Base-by-base conservation (phyloP, 163 green algal species). In the Volvox carteri region DNA sequence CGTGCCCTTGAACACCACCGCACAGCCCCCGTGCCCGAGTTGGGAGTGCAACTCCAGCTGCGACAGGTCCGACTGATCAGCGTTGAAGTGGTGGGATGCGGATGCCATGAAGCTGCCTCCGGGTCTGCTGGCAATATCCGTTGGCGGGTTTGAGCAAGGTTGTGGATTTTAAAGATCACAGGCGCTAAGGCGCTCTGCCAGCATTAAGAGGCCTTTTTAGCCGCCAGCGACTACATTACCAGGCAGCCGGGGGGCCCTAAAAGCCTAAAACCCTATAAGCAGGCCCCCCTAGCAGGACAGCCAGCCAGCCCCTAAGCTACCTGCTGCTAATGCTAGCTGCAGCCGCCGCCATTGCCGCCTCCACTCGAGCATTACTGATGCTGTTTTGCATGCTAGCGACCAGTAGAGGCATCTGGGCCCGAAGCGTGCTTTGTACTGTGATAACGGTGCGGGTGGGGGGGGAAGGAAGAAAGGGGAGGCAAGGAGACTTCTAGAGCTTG, bases 11-110 rank as follows among this genome's bases (percentile, higher is more conserved):
- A 87, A 79, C 23, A 87, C 81, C 33, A 87, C 65, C 33, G 81
- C 81, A 35, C 81, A 87, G 46, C 81, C 81, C 19, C 81, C 81
- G 16, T 72, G 65, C 18, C 81, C 81, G 62, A 87, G 48, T 46
- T 79, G 65, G 19, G 0, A 56, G 5, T 56, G 14, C 30, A 87
- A 65, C 81, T 87, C 42, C n/a, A 87, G 42, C 30, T 77, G 78
- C 14, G 41, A 44, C 12, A 86, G 28, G 56, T 86, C 78, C 41
- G 30, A 18, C 18, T 78, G 70, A 39, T 78, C 70, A 5, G 70
- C 70, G 3, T 33, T 12, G 25, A 75, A 75, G 2, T 30, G 25
- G 35, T 11, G 30, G 65, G 3, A 11, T 33, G 30, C 33, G 30
- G 65, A 48, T 2, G 65, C 46, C 33, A 42, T 25, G 65, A 75